phyloP scores from a whole-genome alignment of 768 basidiomycete species.

The Boletales sp. region DNA sequence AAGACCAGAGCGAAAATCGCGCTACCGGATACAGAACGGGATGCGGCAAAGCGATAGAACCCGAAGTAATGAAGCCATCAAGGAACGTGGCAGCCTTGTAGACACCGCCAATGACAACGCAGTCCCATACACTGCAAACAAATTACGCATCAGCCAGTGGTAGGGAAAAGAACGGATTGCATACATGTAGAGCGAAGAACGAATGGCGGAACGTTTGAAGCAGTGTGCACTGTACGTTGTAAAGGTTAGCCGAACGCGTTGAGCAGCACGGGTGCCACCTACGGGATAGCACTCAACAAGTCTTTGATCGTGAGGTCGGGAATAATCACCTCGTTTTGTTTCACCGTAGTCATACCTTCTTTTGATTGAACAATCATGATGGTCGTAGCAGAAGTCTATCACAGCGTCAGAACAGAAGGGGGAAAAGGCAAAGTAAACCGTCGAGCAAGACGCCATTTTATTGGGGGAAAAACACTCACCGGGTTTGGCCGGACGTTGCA shows the following conservation, averaged over 20 bases:
- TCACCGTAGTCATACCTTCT: slow-evolving; percentile 30
- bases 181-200: slow-evolving; percentile 76
- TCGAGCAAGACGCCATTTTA: slow-evolving; percentile 18
- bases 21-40: slow-evolving; percentile 61
- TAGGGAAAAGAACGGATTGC: slow-evolving; percentile 17
- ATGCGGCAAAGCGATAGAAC: slow-evolving; percentile 50
- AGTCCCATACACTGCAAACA: slow-evolving; percentile 63
- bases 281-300: slow-evolving; percentile 80
- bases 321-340: slow-evolving; percentile 63
- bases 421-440: background rate
- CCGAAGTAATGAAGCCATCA: slow-evolving; percentile 60
- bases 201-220: slow-evolving; percentile 83
- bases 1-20: slow-evolving; percentile 67
- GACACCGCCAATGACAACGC: slow-evolving; percentile 59
- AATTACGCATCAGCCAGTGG: slow-evolving; percentile 11
- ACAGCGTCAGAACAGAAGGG: background rate
- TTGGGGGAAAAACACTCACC: slow-evolving; percentile 21
- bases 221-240: slow-evolving; percentile 63
- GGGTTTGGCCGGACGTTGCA: slow-evolving; percentile 25
- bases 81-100: slow-evolving; percentile 67
- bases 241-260: background rate
- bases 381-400: slow-evolving; percentile 11
- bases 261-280: slow-evolving; percentile 24
- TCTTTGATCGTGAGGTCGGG: slow-evolving; percentile 90
- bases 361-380: slow-evolving; percentile 17